These are phyloP conservation scores for Phytophthora sojae DNA, from an alignment of 352 stramenopile species.

Conservation along the genomic window DNA sequence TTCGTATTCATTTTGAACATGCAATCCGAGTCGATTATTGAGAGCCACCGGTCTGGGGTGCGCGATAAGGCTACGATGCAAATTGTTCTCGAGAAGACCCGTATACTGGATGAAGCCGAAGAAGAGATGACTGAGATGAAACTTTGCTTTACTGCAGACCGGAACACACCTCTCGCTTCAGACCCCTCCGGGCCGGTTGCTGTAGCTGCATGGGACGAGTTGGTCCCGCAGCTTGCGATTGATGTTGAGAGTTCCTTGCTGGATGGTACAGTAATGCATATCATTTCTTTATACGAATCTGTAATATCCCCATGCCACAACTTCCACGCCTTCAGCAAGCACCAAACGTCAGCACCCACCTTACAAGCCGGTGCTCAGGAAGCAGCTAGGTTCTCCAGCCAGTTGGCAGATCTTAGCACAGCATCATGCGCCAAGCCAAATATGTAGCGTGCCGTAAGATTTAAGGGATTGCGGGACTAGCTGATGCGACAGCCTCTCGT, in stretches of 20 bases:
- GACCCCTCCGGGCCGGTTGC: neutral
- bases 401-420: neutral
- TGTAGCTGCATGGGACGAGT: neutral
- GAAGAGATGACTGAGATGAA: neutral
- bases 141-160: neutral
- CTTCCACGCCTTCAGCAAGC: too few relatives aligned
- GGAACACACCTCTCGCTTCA: neutral
- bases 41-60: neutral
- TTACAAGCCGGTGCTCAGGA: too few relatives aligned
- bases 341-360: too few relatives aligned
- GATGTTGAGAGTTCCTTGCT: neutral
- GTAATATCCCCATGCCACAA: too few relatives aligned
- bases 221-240: neutral
- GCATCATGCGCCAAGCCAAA: too few relatives aligned
- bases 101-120: neutral
- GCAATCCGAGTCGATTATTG: neutral
- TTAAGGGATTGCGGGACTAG: too few relatives aligned
- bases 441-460: too few relatives aligned
- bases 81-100: neutral
- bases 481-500: too few relatives aligned
- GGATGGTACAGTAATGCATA: too few relatives aligned
- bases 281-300: too few relatives aligned
- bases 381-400: too few relatives aligned
- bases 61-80: neutral
- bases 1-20: neutral